Evolutionary conservation across 306 rosid genomes (phyloP).

Genomic region (Gastrolobium villosum): DNA sequence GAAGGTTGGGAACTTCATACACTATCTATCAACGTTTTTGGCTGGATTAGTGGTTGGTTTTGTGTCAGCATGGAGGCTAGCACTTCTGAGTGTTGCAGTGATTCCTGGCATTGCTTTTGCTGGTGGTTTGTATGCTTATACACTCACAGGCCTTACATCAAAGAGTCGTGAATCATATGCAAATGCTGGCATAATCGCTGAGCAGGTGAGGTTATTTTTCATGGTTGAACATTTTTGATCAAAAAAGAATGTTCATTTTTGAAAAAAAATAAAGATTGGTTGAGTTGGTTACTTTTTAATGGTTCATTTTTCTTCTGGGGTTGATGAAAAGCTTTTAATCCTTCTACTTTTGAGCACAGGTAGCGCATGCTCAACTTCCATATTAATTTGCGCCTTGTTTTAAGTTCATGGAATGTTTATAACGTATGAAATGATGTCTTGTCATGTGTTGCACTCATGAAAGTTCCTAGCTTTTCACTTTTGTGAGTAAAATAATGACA

Average conservation of each 20-base stretch:
- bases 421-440: slow-evolving; percentile 53
- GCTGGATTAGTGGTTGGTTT: slow-evolving; percentile 99
- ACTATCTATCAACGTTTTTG: slow-evolving; percentile 94
- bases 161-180: slow-evolving; percentile 97
- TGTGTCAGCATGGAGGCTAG: slow-evolving; percentile 97
- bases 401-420: slow-evolving; percentile 25
- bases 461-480: slow-evolving; percentile 45
- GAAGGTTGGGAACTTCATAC: slow-evolving; percentile 98
- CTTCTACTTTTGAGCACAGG: slow-evolving; percentile 44
- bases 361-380: slow-evolving; percentile 44
- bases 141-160: slow-evolving; percentile 96
- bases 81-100: slow-evolving; percentile 95
- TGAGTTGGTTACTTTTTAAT: background rate
- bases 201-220: slow-evolving; percentile 71
- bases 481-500: slow-evolving; percentile 42
- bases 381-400: slow-evolving; percentile 48
- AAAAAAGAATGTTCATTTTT: background rate
- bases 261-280: background rate
- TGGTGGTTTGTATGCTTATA: slow-evolving; percentile 96
- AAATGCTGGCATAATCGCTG: slow-evolving; percentile 94
- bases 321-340: slow-evolving; percentile 31
- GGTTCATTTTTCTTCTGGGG: slow-evolving; percentile 13
- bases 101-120: slow-evolving; percentile 99
- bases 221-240: background rate
- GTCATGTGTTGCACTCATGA: slow-evolving; percentile 51